Evolutionary conservation across 1,139 yeast species (phyloP), one percentile per base, ranked within the genome.

Genomic region (Meyerozyma sp.): DNA sequence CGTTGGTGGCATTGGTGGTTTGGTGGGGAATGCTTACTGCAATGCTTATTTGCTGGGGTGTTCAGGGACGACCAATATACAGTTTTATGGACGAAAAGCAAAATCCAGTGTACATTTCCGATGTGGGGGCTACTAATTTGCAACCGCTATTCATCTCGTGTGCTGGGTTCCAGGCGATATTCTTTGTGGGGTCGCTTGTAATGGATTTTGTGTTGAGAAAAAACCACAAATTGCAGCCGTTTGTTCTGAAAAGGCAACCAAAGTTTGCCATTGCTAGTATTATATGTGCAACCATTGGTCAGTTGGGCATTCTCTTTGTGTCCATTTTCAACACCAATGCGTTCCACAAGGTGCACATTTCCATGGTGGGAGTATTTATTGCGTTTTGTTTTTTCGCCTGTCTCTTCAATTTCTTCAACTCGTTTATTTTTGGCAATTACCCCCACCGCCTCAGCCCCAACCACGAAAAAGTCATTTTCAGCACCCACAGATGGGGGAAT

Each of bases 81-180:
- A 55, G 68, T 42, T 84, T 81, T 59, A 77, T 83, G 73, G 61
- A 65, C 21, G 55, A 48, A 8, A 59, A 63, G 2, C 80, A 77
- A 49, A 62, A 64, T 43, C 85, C 90, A 36, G 82, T 85, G 6
- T 90, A 84, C 63, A 79, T 91, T 41, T 85, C 95, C 9, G 89
- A 89, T 57, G 75, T 89, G 44, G 96, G 91, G 6, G 96, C 96
- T 11, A 85, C 95, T 1, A 82, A 82, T 55, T 68, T 88, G 43
- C 87, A 88, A 58, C 95, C 96, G 1, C 65, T 89, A 18, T 90
- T 90, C 63, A 88, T 90, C 39, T 68, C 86, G n/a, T 82, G 95
- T 57, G 70, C 87, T 3, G 88, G 83, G 0, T 75, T 82, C 60
- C 95, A 88, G 65, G 95, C 90, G 16, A 68, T 87, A 13, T 82